A percentile compares a stretch with the other conserved stretches of the same genome.
Evolutionary conservation across 2,329 filamentous ascomycete genomes (phyloP).

Genomic region (Fusarium brachygibbosum): DNA sequence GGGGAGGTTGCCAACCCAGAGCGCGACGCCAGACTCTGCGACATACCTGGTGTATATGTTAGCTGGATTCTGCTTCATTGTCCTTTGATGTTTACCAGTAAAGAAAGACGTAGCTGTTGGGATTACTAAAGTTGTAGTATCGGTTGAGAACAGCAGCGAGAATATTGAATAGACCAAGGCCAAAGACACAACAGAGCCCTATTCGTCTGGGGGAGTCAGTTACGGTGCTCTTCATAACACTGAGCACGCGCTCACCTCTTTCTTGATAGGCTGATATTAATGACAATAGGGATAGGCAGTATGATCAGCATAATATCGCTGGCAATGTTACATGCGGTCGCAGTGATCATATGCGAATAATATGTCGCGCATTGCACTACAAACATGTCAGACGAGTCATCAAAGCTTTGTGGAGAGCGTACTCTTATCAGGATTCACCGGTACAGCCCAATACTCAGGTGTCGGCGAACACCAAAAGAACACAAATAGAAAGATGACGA

Average conservation of each 20-base stretch:
- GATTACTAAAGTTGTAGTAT: constrained; percentile 70
- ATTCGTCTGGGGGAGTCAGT: constrained; percentile 58
- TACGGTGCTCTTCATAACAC: rapidly evolving
- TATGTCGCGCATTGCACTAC: constrained; percentile 61
- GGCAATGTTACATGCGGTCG: constrained; percentile 62
- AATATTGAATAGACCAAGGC: constrained; percentile 68
- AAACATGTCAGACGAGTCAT: constrained; percentile 14
- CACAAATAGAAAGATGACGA: constrained; percentile 65
- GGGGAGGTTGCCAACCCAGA: constrained; percentile 72
- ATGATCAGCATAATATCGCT: constrained; percentile 61
- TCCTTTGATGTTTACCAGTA: constrained; percentile 58
- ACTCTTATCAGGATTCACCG: constrained; percentile 49
- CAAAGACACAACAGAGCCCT: constrained; percentile 67
- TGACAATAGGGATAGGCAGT: constrained; percentile 61
- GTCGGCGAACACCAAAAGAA: constrained; percentile 68
- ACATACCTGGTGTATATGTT: constrained; percentile 56
- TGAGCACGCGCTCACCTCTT: constrained; percentile 32
- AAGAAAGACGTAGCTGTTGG: constrained; percentile 68
- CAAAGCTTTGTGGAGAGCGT: background rate
- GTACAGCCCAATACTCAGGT: constrained; percentile 65
- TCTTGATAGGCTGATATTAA: constrained; percentile 56
- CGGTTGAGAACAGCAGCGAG: constrained; percentile 71
- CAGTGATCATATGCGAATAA: constrained; percentile 62
- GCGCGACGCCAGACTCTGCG: constrained; percentile 69
- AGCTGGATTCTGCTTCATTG: background rate